phyloP scores from a whole-genome alignment of 441 rosid species.

The Gossypium trilobum region DNA sequence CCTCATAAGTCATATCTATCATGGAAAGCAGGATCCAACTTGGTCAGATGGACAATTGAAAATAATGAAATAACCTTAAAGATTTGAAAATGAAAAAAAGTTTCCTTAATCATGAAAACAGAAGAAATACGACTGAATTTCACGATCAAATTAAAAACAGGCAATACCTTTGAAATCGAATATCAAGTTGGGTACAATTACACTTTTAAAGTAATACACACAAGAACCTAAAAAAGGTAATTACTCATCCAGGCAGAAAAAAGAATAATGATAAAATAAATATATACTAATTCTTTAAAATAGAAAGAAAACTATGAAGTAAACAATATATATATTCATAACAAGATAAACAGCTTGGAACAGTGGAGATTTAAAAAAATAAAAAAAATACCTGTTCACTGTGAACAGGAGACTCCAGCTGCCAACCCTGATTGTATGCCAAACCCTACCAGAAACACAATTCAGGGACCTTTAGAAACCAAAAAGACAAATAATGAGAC shows the following conservation, averaged over 20 bases:
- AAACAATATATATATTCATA: neutral
- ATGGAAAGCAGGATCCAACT: neutral
- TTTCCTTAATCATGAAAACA: neutral
- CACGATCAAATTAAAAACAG: neutral
- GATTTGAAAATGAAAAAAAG: neutral
- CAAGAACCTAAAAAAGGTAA: neutral
- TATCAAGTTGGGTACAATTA: neutral
- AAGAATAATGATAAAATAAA: neutral
- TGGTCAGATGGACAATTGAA: neutral
- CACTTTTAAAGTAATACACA: neutral
- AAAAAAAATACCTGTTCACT: slow-evolving; percentile 54
- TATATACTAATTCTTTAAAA: neutral
- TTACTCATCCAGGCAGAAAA: neutral
- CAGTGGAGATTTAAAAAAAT: slow-evolving; percentile 9
- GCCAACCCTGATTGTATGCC: slow-evolving; percentile 80
- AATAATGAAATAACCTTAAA: neutral
- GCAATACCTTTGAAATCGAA: neutral
- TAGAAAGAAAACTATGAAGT: neutral
- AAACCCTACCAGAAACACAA: slow-evolving; percentile 55
- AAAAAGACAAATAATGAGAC: slow-evolving; percentile 8
- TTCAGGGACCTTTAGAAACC: slow-evolving; percentile 19
- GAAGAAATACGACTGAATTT: neutral
- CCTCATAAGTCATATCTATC: neutral
- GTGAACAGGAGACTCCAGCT: slow-evolving; percentile 48
- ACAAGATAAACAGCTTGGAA: neutral